phyloP scores from a whole-genome alignment of 75 land plant genomes.

The Azolla pinnata region DNA sequence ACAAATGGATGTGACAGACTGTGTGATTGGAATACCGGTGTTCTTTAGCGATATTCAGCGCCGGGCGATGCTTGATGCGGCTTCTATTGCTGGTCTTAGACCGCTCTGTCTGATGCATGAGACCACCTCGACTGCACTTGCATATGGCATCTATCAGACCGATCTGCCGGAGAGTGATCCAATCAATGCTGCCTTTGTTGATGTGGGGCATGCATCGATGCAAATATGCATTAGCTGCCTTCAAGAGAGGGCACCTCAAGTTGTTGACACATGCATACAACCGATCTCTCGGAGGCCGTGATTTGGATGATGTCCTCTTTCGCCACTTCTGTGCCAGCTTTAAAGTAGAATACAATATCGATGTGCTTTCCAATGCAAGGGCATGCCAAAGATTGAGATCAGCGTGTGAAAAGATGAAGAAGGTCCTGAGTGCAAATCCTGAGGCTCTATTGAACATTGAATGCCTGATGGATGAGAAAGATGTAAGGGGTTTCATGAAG shows the following conservation, averaged over 20 bases:
- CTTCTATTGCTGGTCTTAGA: conserved; percentile 65
- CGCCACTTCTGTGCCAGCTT: conserved; percentile 55
- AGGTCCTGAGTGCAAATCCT: conserved; percentile 74
- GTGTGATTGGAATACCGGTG: conserved; percentile 81
- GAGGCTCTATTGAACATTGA: conserved; percentile 76
- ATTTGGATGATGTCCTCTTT: conserved; percentile 73
- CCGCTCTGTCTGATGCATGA: conserved; percentile 79
- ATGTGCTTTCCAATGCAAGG: conserved; percentile 49
- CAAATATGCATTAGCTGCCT: conserved; percentile 74
- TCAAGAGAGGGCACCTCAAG: conserved; percentile 73
- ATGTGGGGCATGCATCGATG: conserved; percentile 77
- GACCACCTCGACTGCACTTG: conserved; percentile 78
- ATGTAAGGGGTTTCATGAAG: conserved; percentile 68
- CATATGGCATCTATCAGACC: conserved; percentile 82
- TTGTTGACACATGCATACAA: conserved; percentile 63
- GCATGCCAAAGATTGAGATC: conserved; percentile 52
- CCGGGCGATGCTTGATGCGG: conserved; percentile 76
- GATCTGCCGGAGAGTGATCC: conserved; percentile 68
- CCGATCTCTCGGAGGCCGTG: conserved; percentile 67
- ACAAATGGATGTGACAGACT: conserved; percentile 61
- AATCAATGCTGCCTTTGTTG: conserved; percentile 75
- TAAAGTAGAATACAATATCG: conserved; percentile 49
- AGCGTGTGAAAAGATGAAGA: conserved; percentile 78
- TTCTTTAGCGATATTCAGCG: conserved; percentile 75
- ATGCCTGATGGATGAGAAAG: conserved; percentile 88